Conservation (phyloP, 805 yeast genomes). For the Grigorovia yakushimaensis region DNA sequence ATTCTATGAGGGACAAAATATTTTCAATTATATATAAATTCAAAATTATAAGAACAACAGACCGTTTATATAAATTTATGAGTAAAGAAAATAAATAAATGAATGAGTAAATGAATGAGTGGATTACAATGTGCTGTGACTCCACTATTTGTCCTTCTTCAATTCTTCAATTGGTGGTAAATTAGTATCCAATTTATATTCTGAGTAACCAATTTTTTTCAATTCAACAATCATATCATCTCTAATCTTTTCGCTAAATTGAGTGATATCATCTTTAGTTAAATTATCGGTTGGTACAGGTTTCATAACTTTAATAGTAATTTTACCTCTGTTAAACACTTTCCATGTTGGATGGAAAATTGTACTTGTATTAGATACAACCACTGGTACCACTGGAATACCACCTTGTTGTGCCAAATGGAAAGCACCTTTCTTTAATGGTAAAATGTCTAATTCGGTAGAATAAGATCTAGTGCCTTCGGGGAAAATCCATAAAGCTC, state of each 20-base stretch:
- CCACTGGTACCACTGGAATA: constrained; percentile 82
- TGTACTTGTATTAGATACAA: constrained; percentile 75
- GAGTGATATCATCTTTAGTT: constrained; percentile 60
- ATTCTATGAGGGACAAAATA: no score
- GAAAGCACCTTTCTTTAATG: constrained; percentile 96
- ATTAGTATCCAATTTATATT: constrained; percentile 24
- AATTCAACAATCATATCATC: constrained; percentile 42
- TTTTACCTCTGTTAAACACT: constrained; percentile 69
- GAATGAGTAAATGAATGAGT: not conserved
- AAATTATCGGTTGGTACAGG: constrained; percentile 68
- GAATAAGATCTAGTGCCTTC: constrained; percentile 93
- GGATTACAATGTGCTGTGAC: not conserved
- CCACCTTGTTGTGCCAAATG: constrained; percentile 91
- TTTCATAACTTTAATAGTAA: constrained; percentile 67
- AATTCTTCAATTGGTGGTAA: constrained; percentile 16
- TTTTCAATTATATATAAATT: no score
- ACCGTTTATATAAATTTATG: no score
- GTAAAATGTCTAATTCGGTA: constrained; percentile 56
- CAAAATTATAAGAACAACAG: no score
- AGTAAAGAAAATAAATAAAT: not conserved
- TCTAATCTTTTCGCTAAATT: constrained; percentile 47
- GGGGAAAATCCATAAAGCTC: constrained; percentile 84
- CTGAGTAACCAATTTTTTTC: constrained; percentile 32
- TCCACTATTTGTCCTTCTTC: constrained; percentile 3
- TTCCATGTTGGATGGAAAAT: constrained; percentile 51